Percentiles rank a stretch among this genome's conserved stretches.
Conservation (phyloP, 2,329 filamentous ascomycete species). For the Aspergillus aculeatinus region DNA sequence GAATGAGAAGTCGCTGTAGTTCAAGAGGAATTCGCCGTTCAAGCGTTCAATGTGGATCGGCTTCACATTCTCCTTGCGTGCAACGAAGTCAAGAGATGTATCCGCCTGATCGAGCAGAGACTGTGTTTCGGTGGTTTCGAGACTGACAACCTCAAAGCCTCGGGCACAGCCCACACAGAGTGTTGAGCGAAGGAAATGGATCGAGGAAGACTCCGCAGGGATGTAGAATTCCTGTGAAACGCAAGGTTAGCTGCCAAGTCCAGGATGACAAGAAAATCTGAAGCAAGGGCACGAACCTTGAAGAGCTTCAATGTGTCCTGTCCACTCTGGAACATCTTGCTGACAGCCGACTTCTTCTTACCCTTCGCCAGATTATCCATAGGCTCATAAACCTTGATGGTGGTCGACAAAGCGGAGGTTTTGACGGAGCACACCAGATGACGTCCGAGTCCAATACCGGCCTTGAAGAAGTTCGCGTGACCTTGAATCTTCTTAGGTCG, state of each 20-base stretch:
- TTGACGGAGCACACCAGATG: constrained; percentile 97
- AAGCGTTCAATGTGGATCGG: constrained; percentile 97
- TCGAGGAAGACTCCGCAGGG: constrained; percentile 94
- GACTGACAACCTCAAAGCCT: constrained; percentile 93
- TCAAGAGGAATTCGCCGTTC: constrained; percentile 94
- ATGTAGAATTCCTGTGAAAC: constrained; percentile 82
- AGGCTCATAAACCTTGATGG: constrained; percentile 98
- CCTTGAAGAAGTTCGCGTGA: constrained; percentile 98
- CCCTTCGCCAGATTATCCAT: constrained; percentile 91
- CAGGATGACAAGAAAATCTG: neutral
- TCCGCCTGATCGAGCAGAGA: constrained; percentile 95
- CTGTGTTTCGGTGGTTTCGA: constrained; percentile 97
- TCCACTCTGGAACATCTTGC: constrained; percentile 90
- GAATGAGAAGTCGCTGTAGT: constrained; percentile 98
- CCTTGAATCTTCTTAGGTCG: constrained; percentile 94
- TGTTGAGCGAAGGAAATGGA: constrained; percentile 96
- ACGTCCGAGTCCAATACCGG: constrained; percentile 88
- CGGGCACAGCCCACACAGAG: constrained; percentile 93
- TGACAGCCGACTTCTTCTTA: constrained; percentile 92
- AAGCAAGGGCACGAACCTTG: constrained; percentile 55
- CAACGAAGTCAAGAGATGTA: constrained; percentile 95
- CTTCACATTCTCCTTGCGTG: constrained; percentile 86
- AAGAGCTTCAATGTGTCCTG: constrained; percentile 95
- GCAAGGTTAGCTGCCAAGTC: constrained; percentile 16
- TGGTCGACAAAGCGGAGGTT: constrained; percentile 86